Percentiles rank a stretch among this genome's conserved stretches.
Conservation (phyloP, 345 rosid genomes). For the Pseudoturritis turrita region DNA sequence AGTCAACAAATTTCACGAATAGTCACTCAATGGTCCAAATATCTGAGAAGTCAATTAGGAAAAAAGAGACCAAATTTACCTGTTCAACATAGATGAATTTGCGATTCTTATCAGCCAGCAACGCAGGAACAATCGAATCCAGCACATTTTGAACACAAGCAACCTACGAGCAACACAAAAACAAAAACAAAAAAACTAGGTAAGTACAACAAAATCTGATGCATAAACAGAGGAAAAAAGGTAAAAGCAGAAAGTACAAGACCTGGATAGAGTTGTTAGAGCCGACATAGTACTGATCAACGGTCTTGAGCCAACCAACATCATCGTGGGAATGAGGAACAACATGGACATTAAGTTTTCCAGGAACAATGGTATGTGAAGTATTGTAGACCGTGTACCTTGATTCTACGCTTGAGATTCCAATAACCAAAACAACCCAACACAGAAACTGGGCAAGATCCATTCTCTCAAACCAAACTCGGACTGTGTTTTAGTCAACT, state of each 20-base stretch:
- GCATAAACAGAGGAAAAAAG: background rate
- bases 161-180: slow-evolving; percentile 35
- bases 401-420: slow-evolving; percentile 45
- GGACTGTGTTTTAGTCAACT: slow-evolving; percentile 10
- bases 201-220: slow-evolving; percentile 3
- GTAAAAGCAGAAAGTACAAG: background rate
- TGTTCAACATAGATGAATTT: slow-evolving; percentile 82
- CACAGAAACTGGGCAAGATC: slow-evolving; percentile 8
- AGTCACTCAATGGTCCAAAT: too few species aligned
- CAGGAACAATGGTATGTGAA: slow-evolving; percentile 63
- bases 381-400: slow-evolving; percentile 82
- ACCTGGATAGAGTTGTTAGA: slow-evolving; percentile 98
- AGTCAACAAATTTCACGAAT: background rate
- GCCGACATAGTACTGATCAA: slow-evolving; percentile 98
- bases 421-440: slow-evolving; percentile 29
- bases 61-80: slow-evolving; percentile 37
- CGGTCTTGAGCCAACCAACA: slow-evolving; percentile 97
- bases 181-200: background rate
- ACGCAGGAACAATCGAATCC: slow-evolving; percentile 87
- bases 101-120: slow-evolving; percentile 84
- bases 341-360: slow-evolving; percentile 88
- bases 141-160: slow-evolving; percentile 93
- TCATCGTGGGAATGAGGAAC: slow-evolving; percentile 96
- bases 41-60: too few species aligned
- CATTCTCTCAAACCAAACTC: slow-evolving; percentile 17